Percentiles rank a stretch among this genome's conserved stretches.
Evolutionary conservation across 1,284 basidiomycete species (phyloP).

Genomic region (Leccinum subfulvum): DNA sequence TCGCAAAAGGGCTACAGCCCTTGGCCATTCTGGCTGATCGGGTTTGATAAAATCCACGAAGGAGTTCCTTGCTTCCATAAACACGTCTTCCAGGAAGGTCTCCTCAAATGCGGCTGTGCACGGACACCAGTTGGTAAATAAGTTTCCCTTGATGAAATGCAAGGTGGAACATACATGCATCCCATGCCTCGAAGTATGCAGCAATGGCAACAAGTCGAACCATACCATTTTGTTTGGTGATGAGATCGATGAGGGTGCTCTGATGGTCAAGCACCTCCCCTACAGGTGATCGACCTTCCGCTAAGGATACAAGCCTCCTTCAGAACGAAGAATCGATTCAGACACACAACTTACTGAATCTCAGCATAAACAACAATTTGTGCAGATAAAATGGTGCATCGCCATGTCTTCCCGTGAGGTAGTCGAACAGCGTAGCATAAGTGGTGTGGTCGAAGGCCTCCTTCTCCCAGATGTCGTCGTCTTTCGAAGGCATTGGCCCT

Average conservation of each 20-base stretch:
- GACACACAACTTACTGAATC: constrained; percentile 11
- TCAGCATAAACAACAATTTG: constrained; percentile 14
- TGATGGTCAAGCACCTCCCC: constrained; percentile 7
- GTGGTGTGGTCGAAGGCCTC: constrained; percentile 11
- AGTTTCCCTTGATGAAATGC: not conserved
- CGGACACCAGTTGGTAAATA: not conserved
- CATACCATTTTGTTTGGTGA: constrained; percentile 12
- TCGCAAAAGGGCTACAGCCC: constrained; percentile 17
- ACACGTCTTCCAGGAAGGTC: constrained; percentile 9
- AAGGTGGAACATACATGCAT: constrained; percentile 7
- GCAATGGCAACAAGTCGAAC: constrained; percentile 15
- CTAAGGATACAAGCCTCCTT: not conserved
- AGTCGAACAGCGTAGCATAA: constrained; percentile 11
- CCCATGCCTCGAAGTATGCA: constrained; percentile 13
- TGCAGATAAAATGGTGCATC: constrained; percentile 13
- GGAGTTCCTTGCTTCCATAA: constrained; percentile 13
- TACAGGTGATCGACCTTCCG: constrained; percentile 6
- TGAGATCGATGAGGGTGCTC: constrained; percentile 10
- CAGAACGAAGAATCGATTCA: not conserved
- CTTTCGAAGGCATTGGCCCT: constrained; percentile 12
- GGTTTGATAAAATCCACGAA: constrained; percentile 8
- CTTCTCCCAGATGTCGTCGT: constrained; percentile 16
- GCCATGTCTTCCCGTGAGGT: constrained; percentile 13
- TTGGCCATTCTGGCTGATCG: constrained; percentile 17
- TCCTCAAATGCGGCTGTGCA: constrained; percentile 4